These are phyloP conservation scores for Gossypium laxum DNA, from an alignment of 441 rosid genomes.

Conservation along the genomic window DNA sequence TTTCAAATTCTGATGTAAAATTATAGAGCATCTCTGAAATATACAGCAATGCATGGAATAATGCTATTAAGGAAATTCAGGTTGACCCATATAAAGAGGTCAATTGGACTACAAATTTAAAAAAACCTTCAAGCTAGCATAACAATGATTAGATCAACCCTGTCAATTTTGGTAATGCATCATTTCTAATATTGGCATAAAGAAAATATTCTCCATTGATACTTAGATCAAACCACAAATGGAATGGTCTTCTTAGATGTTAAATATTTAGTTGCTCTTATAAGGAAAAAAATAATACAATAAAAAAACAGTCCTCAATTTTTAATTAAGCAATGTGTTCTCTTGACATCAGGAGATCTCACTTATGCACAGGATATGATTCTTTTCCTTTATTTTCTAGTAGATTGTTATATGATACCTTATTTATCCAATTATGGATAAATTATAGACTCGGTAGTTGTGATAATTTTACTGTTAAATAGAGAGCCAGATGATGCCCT, in stretches of 20 bases:
- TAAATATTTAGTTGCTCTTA: background rate
- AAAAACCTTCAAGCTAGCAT: background rate
- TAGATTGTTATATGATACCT: background rate
- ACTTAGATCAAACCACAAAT: background rate
- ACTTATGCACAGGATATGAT: background rate
- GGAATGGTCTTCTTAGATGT: background rate
- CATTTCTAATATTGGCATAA: background rate
- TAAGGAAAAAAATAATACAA: no score
- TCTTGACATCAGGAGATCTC: background rate
- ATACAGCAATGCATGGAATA: background rate
- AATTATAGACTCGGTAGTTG: background rate
- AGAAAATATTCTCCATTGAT: background rate
- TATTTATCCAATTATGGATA: background rate
- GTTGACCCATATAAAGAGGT: background rate
- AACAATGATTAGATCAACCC: background rate
- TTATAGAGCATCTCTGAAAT: background rate
- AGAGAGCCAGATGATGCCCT: background rate
- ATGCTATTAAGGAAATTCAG: background rate
- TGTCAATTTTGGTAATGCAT: constrained; percentile 1
- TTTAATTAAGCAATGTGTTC: background rate
- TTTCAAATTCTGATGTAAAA: background rate
- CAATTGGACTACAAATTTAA: background rate
- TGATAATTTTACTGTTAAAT: background rate
- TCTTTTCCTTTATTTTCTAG: background rate
- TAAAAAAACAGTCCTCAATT: background rate